These are phyloP conservation scores for Acanthamoeba quina DNA, from an alignment of 208 protist species.

Conservation along the genomic window DNA sequence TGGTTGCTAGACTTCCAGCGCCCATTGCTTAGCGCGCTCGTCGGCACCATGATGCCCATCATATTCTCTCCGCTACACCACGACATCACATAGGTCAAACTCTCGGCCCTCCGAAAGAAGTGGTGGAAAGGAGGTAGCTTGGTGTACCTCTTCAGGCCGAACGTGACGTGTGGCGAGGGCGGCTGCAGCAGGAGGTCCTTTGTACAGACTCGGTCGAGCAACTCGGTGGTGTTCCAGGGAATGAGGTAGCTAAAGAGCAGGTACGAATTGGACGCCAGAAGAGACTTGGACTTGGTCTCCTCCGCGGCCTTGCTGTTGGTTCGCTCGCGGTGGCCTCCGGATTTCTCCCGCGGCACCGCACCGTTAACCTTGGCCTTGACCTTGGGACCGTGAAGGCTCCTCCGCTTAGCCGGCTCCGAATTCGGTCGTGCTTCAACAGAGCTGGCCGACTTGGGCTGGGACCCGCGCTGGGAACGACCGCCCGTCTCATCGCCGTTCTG, in stretches of 20 bases:
- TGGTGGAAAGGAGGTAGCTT: background rate
- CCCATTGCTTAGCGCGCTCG: background rate
- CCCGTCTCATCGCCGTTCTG: background rate
- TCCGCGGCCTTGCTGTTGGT: background rate
- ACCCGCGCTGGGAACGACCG: background rate
- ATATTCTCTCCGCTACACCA: background rate
- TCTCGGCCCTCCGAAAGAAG: too few species aligned
- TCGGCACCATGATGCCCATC: slow-evolving; percentile 32
- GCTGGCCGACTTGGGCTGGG: background rate
- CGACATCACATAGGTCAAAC: too few species aligned
- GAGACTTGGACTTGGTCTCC: background rate
- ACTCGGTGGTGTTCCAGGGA: slow-evolving; percentile 1
- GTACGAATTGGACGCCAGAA: slow-evolving; percentile 6
- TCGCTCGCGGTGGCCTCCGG: background rate
- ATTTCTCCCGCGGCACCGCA: background rate
- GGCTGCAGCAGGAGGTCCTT: slow-evolving; percentile 11
- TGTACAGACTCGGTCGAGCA: slow-evolving; percentile 13
- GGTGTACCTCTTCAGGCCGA: slow-evolving; percentile 8
- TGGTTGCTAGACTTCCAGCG: slow-evolving; percentile 18
- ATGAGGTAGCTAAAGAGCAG: slow-evolving; percentile 67
- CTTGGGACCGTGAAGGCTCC: background rate
- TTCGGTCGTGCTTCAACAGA: background rate
- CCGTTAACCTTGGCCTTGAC: too few species aligned
- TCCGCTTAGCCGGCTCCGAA: background rate
- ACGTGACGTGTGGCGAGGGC: slow-evolving; percentile 18